Conservation (phyloP, 192 early-diverging fungal species). For the Jimgerdemannia lactiflua region DNA sequence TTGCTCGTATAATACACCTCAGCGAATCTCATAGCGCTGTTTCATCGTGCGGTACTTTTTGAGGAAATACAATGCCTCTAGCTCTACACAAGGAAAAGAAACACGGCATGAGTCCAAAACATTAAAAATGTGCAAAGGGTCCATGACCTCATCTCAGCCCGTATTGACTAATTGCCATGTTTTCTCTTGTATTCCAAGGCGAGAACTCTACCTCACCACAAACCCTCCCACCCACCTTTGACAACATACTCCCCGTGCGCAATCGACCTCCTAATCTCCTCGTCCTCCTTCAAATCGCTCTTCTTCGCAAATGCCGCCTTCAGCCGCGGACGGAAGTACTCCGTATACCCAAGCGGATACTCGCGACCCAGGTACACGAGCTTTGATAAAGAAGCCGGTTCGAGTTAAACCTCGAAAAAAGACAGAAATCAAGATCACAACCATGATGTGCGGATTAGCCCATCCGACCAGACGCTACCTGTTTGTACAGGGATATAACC, state of each 20-base stretch:
- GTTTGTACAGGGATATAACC: conserved; percentile 34
- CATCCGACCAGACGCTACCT: conserved; percentile 11
- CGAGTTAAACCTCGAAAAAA: neutral
- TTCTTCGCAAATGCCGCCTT: conserved; percentile 44
- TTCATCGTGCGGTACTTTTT: conserved; percentile 38
- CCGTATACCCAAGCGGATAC: conserved; percentile 37
- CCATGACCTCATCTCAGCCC: too few relatives aligned
- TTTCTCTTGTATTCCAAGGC: conserved; percentile 3
- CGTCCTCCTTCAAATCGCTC: conserved; percentile 22
- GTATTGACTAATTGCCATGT: neutral
- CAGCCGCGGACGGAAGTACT: conserved; percentile 35
- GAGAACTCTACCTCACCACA: too few relatives aligned
- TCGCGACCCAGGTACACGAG: conserved; percentile 38
- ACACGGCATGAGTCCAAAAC: neutral
- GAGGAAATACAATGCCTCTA: conserved; percentile 41
- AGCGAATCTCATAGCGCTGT: conserved; percentile 18
- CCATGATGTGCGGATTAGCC: neutral
- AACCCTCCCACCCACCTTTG: conserved; percentile 25
- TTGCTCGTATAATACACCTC: too few relatives aligned
- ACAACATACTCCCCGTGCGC: conserved; percentile 37
- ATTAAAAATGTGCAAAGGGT: neutral
- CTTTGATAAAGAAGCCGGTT: conserved; percentile 1
- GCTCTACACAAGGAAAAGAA: conserved; percentile 16
- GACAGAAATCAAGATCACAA: neutral
- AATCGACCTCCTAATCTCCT: conserved; percentile 34